Percentiles rank a stretch among this genome's conserved stretches.
Conservation (phyloP, 1,284 basidiomycete genomes). For the Phylloporus sp. region DNA sequence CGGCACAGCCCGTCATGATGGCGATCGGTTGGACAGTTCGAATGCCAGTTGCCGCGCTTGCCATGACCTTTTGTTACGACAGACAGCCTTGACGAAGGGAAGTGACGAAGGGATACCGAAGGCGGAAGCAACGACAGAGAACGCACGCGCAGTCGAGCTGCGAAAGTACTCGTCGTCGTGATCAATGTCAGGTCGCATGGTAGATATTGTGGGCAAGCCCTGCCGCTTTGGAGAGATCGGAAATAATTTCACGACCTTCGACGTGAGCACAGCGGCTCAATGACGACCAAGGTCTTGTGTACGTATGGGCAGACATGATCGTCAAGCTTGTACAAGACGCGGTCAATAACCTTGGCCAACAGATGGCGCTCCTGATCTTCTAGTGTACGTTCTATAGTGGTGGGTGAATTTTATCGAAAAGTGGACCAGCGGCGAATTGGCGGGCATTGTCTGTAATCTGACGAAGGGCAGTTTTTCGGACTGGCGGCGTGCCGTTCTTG, state of each 20-base stretch:
- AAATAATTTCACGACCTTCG: slow-evolving; percentile 99
- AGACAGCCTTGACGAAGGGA: slow-evolving; percentile 98
- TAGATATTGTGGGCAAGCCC: slow-evolving; percentile 99
- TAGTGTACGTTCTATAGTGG: slow-evolving; percentile 98
- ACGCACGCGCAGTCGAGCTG: slow-evolving; percentile 98
- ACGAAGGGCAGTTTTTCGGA: slow-evolving; percentile 95
- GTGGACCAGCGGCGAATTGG: slow-evolving; percentile 97
- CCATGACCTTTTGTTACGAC: slow-evolving; percentile 99
- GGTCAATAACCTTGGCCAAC: slow-evolving; percentile 99
- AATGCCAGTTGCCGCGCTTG: slow-evolving; percentile 99
- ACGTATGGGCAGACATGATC: slow-evolving; percentile 99
- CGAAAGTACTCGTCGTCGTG: slow-evolving; percentile 99
- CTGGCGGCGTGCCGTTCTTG: slow-evolving; percentile 98
- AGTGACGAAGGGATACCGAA: slow-evolving; percentile 97
- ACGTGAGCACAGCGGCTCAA: slow-evolving; percentile 97
- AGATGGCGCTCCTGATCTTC: slow-evolving; percentile 99
- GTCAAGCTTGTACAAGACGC: slow-evolving; percentile 98
- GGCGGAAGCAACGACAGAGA: slow-evolving; percentile 98
- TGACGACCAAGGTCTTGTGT: slow-evolving; percentile 99
- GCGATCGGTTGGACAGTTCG: slow-evolving; percentile 99
- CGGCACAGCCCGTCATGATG: slow-evolving; percentile 99
- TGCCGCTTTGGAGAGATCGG: slow-evolving; percentile 97
- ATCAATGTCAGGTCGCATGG: slow-evolving; percentile 99
- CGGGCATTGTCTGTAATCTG: slow-evolving; percentile 99
- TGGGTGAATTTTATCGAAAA: slow-evolving; percentile 99